A percentile compares a stretch with the other conserved stretches of the same genome.
phyloP scores from a whole-genome alignment of 257 asterid species.

The Mentha longifolia region DNA sequence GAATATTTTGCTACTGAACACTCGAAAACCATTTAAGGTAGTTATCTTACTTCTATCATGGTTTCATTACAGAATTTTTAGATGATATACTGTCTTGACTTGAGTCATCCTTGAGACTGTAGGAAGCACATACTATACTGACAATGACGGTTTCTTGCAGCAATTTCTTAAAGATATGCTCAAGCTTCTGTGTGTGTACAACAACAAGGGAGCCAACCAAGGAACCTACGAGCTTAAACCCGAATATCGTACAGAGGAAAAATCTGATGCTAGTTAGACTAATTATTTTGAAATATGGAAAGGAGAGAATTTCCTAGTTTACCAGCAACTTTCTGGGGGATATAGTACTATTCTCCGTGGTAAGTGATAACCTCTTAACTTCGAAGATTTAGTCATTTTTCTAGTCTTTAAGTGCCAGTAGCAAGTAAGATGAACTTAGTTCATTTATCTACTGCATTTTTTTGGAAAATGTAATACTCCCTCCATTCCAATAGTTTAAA shows the following conservation, averaged over 20 bases:
- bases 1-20: background rate
- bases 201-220: constrained; percentile 91
- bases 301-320: background rate
- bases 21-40: background rate
- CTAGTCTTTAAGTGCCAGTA: background rate
- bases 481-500: too few species aligned
- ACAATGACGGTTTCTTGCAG: constrained; percentile 43
- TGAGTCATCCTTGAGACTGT: background rate
- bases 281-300: background rate
- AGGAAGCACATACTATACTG: background rate
- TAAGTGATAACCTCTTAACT: background rate
- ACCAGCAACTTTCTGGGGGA: constrained; percentile 4
- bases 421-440: background rate
- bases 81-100: background rate
- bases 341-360: background rate
- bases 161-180: constrained; percentile 94
- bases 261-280: constrained; percentile 36
- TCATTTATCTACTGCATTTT: background rate
- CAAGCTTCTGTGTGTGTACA: constrained; percentile 77
- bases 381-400: background rate
- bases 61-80: background rate
- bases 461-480: background rate
- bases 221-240: constrained; percentile 92
- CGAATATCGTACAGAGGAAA: constrained; percentile 72
- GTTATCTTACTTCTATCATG: background rate